Evolutionary conservation across 2,329 filamentous ascomycete genomes (phyloP).

Genomic region (Blastomyces gilchristii): DNA sequence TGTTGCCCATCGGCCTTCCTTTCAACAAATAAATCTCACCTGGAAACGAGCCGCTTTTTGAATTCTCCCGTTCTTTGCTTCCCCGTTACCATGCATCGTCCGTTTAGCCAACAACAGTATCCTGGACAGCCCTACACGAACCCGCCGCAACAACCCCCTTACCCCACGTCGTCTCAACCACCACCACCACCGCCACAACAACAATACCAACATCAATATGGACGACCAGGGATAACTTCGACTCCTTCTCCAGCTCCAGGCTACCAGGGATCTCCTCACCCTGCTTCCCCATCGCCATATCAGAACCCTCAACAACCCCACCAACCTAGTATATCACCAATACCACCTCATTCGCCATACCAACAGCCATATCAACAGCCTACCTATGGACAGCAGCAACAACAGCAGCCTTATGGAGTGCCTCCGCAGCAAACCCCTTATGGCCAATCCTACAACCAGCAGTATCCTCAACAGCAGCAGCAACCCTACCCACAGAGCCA

Average conservation of each 20-base stretch:
- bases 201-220: constrained; percentile 11
- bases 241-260: constrained; percentile 19
- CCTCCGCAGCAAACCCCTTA: constrained; percentile 22
- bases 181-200: constrained; percentile 14
- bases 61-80: constrained; percentile 8
- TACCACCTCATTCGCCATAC: constrained; percentile 19
- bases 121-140: constrained; percentile 26
- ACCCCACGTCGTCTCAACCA: constrained; percentile 26
- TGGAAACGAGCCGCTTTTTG: constrained; percentile 7
- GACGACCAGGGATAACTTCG: constrained; percentile 25
- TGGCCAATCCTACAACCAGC: constrained; percentile 24
- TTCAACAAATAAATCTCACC: background rate
- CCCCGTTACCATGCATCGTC: constrained; percentile 27
- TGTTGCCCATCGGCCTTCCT: constrained; percentile 7
- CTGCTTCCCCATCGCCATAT: constrained; percentile 13
- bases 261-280: constrained; percentile 14
- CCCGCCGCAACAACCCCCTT: constrained; percentile 30
- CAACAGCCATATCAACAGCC: constrained; percentile 22
- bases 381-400: constrained; percentile 21
- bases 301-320: constrained; percentile 34
- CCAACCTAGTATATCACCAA: constrained; percentile 17
- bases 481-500: constrained; percentile 17
- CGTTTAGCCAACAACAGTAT: constrained; percentile 30
- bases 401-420: constrained; percentile 26
- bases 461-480: constrained; percentile 26